Percentiles rank a stretch among this genome's conserved stretches.
phyloP scores from a whole-genome alignment of 2,329 filamentous ascomycete genomes.

The Hypoxylon sp. region DNA sequence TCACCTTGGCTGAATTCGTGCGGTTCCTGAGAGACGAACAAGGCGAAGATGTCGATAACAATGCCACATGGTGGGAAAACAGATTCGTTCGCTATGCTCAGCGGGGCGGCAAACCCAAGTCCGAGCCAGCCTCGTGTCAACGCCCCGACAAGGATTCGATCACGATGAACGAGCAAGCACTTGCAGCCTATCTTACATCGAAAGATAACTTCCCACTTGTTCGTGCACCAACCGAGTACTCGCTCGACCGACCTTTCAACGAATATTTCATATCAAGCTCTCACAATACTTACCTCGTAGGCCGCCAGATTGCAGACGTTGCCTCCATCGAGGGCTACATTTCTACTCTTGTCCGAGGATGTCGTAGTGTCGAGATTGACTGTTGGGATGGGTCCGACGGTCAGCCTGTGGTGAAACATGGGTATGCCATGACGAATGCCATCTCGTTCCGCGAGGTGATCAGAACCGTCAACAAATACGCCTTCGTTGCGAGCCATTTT shows the following conservation, averaged over 20 bases:
- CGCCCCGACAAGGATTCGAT: conserved; percentile 62
- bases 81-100: conserved; percentile 79
- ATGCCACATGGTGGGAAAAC: conserved; percentile 75
- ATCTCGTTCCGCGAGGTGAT: conserved; percentile 94
- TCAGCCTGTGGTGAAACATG: conserved; percentile 90
- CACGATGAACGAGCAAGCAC: conserved; percentile 81
- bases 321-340: conserved; percentile 98
- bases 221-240: conserved; percentile 69
- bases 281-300: conserved; percentile 96
- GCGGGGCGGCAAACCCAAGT: conserved; percentile 65
- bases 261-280: conserved; percentile 99
- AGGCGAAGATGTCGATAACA: conserved; percentile 77
- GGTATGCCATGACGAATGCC: conserved; percentile 86
- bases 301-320: conserved; percentile 87
- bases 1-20: conserved; percentile 81
- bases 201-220: conserved; percentile 77
- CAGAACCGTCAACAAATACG: conserved; percentile 92
- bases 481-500: conserved; percentile 87
- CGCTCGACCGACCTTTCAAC: conserved; percentile 86
- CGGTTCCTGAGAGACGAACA: conserved; percentile 80
- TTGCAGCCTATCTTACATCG: conserved; percentile 82
- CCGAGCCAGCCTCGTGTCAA: conserved; percentile 54
- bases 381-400: conserved; percentile 96
- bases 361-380: conserved; percentile 96
- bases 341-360: conserved; percentile 85